Evolutionary conservation across 495 filamentous ascomycete genomes (phyloP).

Genomic region (Penicillium desertorum): DNA sequence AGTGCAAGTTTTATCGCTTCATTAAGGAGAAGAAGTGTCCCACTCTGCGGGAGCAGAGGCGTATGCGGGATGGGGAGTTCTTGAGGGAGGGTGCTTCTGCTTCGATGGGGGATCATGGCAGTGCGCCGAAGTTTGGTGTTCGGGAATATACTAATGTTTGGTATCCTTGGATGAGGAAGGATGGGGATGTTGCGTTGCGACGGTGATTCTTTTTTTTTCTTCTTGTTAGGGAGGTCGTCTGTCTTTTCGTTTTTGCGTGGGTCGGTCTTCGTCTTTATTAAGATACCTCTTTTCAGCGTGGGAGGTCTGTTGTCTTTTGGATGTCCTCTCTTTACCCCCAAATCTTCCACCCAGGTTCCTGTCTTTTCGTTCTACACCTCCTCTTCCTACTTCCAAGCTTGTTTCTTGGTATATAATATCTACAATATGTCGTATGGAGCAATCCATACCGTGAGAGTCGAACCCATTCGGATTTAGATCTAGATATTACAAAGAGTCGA

Average conservation of each 20-base stretch:
- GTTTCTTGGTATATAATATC: neutral
- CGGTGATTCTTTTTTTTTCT: neutral
- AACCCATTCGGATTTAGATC: neutral
- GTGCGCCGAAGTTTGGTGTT: slow-evolving; percentile 10
- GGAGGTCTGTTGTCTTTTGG: slow-evolving; percentile 10
- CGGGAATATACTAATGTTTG: slow-evolving; percentile 9
- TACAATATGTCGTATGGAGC: slow-evolving; percentile 7
- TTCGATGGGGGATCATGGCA: neutral
- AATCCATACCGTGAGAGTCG: slow-evolving; percentile 1
- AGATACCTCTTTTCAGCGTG: slow-evolving; percentile 15
- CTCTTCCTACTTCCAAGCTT: neutral
- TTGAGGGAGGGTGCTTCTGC: slow-evolving; percentile 30
- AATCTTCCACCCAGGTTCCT: neutral
- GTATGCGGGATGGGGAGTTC: slow-evolving; percentile 48
- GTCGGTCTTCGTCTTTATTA: slow-evolving; percentile 12
- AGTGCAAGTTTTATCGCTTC: slow-evolving; percentile 57
- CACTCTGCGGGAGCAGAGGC: slow-evolving; percentile 44
- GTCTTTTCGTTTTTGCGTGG: slow-evolving; percentile 11
- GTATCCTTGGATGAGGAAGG: slow-evolving; percentile 18
- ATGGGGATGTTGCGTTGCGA: neutral
- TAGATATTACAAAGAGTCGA: slow-evolving; percentile 1
- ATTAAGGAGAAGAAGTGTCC: slow-evolving; percentile 51
- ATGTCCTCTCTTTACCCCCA: slow-evolving; percentile 3
- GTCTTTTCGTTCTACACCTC: neutral
- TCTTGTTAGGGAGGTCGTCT: neutral